Conservation (phyloP, 208 protist genomes). For the Leishmania turanica region DNA sequence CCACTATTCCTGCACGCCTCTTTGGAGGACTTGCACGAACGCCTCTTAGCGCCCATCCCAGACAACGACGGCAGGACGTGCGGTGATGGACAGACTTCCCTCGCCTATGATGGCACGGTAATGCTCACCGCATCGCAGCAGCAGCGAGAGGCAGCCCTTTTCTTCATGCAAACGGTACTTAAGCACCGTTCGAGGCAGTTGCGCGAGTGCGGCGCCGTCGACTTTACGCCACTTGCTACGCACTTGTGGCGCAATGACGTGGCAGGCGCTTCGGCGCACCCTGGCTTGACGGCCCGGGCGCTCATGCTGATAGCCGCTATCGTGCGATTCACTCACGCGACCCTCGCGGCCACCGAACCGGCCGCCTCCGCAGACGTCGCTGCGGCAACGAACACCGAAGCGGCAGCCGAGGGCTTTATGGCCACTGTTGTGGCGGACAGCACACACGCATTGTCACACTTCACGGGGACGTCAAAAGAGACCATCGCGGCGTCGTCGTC, state of each 20-base stretch:
- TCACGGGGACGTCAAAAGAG: slow-evolving; percentile 8
- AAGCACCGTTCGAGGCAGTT: slow-evolving; percentile 27
- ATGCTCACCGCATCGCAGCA: slow-evolving; percentile 16
- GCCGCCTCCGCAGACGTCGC: not conserved
- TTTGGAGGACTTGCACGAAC: slow-evolving; percentile 38
- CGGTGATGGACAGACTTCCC: too few species aligned
- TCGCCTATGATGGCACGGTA: not conserved
- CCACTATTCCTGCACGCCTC: slow-evolving; percentile 42
- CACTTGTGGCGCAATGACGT: slow-evolving; percentile 43
- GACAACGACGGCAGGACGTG: not conserved
- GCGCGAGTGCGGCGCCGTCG: slow-evolving; percentile 35
- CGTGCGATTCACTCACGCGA: slow-evolving; percentile 25
- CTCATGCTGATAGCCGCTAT: slow-evolving; percentile 43
- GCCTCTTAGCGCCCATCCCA: slow-evolving; percentile 19
- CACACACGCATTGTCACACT: slow-evolving; percentile 3
- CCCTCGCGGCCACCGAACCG: not conserved
- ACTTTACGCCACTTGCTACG: slow-evolving; percentile 36
- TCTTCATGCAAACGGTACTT: slow-evolving; percentile 52
- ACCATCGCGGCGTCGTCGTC: slow-evolving; percentile 12
- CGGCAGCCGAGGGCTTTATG: slow-evolving; percentile 6
- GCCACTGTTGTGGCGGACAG: slow-evolving; percentile 8
- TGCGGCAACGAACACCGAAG: not conserved
- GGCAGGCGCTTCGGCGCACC: slow-evolving; percentile 15
- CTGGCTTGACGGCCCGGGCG: slow-evolving; percentile 42
- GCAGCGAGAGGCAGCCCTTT: slow-evolving; percentile 50